phyloP scores from a whole-genome alignment of 108 stramenopile genomes.

The Skeletonema potamos region DNA sequence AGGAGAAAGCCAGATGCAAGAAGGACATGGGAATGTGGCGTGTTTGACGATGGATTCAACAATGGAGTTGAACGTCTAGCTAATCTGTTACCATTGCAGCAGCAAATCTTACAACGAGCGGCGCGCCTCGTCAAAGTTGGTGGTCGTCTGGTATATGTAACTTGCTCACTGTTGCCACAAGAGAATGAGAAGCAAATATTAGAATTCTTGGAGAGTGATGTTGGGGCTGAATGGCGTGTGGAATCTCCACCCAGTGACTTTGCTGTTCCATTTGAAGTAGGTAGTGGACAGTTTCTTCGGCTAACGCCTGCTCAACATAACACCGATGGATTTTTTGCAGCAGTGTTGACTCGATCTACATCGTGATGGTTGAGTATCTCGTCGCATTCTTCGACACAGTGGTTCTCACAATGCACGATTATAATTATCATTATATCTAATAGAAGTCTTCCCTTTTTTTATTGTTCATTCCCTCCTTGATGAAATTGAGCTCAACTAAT shows the following conservation, averaged over 20 bases:
- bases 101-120: constrained; percentile 13
- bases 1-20: constrained; percentile 14
- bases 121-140: constrained; percentile 20
- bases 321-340: neutral
- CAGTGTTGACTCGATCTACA: no score
- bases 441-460: neutral
- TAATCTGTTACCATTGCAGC: constrained; percentile 1
- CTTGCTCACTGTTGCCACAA: constrained; percentile 12
- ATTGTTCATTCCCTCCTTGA: constrained; percentile 10
- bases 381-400: no score
- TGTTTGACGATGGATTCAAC: neutral
- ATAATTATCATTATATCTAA: neutral
- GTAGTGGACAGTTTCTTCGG: neutral
- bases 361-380: no score
- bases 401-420: neutral
- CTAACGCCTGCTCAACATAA: neutral
- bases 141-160: constrained; percentile 24
- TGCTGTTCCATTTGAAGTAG: neutral
- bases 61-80: neutral
- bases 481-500: constrained; percentile 31
- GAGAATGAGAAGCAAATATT: constrained; percentile 18
- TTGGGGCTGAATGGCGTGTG: neutral
- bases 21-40: neutral
- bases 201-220: constrained; percentile 4
- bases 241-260: neutral